Base-by-base conservation (phyloP, 2,329 filamentous ascomycete genomes). In the Didymella exigua region DNA sequence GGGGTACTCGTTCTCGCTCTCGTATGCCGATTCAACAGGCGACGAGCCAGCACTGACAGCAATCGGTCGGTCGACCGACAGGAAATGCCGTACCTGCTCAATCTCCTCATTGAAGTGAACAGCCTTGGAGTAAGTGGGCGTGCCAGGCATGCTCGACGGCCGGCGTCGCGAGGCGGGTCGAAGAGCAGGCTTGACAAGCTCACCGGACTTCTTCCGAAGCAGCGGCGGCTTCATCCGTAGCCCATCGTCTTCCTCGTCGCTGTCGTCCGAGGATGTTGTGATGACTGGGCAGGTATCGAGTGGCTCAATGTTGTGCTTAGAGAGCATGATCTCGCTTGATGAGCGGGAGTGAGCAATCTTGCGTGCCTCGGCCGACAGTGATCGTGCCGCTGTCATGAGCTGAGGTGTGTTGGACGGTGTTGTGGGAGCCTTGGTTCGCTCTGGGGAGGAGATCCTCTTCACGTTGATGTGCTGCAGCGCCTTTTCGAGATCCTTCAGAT, bases 31-130 rank as follows among this genome's bases (percentile, higher is more conserved):
- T 56, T 98, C 93, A 6, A 90, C 89, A 0, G 95, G 95, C 1
- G 95, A 98, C 0, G 93, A 93, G 14, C 91, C 89, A 47, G 93
- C 93, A 74, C 93, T 98, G 72, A 99, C 95, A 44, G 95, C 95
- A n/a, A 96, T 87, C 2, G 95, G 95, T 52, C 91, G 86, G 71
- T 99, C 95, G 6, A 97, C 88, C 72, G 97, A 91, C 19, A 97
- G 81, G 75, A 99, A 99, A 73, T 98, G 95, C 27, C 95, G 86
- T 33, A 98, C 93, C 67, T 98, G 93, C 77, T 98, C 95, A 33
- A 98, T 86, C 70, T 96, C 91, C 23, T 93, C 91, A 76, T 98
- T 95, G 72, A 99, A 99, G 76, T 99, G 95, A n/a, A 99, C 95
- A 11, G 90, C 92, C 76, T 99, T 99, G 64, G 89, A 89, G 72